Conservation (phyloP, 2,329 filamentous ascomycete genomes). For the Pseudocercospora ulei region DNA sequence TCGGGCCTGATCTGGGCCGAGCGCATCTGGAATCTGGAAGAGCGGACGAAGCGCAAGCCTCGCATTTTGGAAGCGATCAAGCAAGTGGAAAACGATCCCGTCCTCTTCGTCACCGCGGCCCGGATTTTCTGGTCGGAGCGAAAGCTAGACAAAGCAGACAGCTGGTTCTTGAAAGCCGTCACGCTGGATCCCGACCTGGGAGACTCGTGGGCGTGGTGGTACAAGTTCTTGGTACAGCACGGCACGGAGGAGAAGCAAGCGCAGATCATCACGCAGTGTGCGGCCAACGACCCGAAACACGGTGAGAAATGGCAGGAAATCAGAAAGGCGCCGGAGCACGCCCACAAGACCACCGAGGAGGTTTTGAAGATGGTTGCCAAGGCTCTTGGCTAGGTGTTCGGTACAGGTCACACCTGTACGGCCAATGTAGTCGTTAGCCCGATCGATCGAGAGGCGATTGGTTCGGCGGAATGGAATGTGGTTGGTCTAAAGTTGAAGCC, state of each 20-base stretch:
- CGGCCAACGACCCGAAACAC: constrained; percentile 76
- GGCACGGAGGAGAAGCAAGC: constrained; percentile 86
- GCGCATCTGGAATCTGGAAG: constrained; percentile 88
- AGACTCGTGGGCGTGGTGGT: constrained; percentile 97
- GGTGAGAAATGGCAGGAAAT: constrained; percentile 85
- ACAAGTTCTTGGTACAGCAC: constrained; percentile 83
- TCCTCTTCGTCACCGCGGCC: constrained; percentile 81
- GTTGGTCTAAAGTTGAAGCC: too few relatives aligned
- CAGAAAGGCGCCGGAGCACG: constrained; percentile 76
- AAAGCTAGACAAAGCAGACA: constrained; percentile 83
- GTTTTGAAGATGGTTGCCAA: constrained; percentile 68
- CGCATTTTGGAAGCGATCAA: constrained; percentile 90
- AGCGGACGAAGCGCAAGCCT: constrained; percentile 83
- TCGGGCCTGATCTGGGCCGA: constrained; percentile 86
- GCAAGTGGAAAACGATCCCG: constrained; percentile 85
- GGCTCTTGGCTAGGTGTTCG: too few relatives aligned
- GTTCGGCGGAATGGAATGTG: too few relatives aligned
- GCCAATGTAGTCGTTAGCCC: too few relatives aligned
- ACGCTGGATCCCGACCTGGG: constrained; percentile 76
- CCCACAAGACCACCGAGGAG: constrained; percentile 64
- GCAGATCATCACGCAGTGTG: constrained; percentile 73
- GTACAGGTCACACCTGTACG: too few relatives aligned
- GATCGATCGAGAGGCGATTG: too few relatives aligned
- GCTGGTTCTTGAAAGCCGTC: constrained; percentile 95
- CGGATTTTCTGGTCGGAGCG: constrained; percentile 94